Conservation (phyloP, 768 basidiomycete species). For the Psilocybe cubensis region DNA sequence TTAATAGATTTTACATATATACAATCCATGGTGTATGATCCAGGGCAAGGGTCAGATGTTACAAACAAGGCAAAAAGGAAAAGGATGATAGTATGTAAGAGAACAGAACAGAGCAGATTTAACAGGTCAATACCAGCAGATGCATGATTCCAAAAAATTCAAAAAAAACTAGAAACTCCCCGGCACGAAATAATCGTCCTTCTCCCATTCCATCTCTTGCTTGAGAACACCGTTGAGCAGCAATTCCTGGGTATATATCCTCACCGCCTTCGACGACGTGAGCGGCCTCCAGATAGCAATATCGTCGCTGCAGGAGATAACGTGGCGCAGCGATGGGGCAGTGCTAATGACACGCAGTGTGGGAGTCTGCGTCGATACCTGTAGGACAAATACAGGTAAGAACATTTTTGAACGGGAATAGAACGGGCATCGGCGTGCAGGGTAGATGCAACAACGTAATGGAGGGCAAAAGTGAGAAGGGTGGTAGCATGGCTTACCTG, state of each 20-base stretch:
- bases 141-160: not conserved
- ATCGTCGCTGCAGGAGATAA: constrained; percentile 73
- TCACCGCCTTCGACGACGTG: constrained; percentile 39
- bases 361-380: constrained; percentile 52
- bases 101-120: no score
- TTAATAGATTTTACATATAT: no score
- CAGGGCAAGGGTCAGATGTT: not conserved
- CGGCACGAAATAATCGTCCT: constrained; percentile 35
- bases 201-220: constrained; percentile 72
- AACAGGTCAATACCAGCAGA: not conserved
- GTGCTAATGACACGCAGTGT: constrained; percentile 58
- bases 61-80: not conserved
- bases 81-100: not conserved
- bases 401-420: not conserved
- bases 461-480: not conserved
- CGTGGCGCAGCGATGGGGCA: constrained; percentile 49
- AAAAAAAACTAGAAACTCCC: not conserved
- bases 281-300: constrained; percentile 68
- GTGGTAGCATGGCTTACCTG: constrained; percentile 46
- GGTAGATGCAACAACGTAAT: no score
- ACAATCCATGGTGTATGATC: not conserved
- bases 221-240: constrained; percentile 64
- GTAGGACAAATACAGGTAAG: not conserved
- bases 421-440: not conserved
- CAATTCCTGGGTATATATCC: constrained; percentile 73